These are phyloP conservation scores for Aphanomyces invadans DNA, from an alignment of 352 stramenopile species.

Conservation along the genomic window DNA sequence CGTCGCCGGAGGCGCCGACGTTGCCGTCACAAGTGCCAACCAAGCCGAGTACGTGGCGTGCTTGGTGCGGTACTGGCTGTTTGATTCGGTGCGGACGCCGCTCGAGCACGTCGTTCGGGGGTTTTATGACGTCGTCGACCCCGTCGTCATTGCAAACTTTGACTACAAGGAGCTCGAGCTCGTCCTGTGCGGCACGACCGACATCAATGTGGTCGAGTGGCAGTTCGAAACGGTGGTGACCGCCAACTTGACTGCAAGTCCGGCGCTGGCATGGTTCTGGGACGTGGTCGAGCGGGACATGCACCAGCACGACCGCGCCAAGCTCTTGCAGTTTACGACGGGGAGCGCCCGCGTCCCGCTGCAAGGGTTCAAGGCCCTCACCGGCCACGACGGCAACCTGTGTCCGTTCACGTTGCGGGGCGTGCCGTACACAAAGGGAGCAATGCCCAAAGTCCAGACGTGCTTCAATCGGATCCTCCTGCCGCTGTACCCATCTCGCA, in stretches of 20 bases:
- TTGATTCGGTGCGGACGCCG: conserved; percentile 87
- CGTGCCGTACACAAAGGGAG: conserved; percentile 44
- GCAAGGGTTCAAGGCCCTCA: conserved; percentile 69
- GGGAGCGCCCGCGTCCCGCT: conserved; percentile 75
- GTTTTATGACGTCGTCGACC: conserved; percentile 95
- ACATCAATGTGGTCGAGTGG: conserved; percentile 87
- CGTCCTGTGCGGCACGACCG: conserved; percentile 58
- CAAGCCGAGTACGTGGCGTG: conserved; percentile 90
- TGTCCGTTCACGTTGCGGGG: conserved; percentile 59
- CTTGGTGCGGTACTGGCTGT: conserved; percentile 92
- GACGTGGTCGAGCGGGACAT: conserved; percentile 42
- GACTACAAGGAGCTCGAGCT: conserved; percentile 96
- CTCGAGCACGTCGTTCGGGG: conserved; percentile 77
- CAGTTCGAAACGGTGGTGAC: conserved; percentile 57
- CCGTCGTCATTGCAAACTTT: conserved; percentile 93
- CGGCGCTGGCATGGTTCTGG: conserved; percentile 62
- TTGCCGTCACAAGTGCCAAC: conserved; percentile 91
- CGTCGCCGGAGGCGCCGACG: conserved; percentile 38
- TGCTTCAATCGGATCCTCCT: conserved; percentile 81
- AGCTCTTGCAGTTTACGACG: conserved; percentile 80
- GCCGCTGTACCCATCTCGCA: conserved; percentile 65
- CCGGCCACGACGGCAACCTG: conserved; percentile 73
- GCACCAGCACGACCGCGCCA: conserved; percentile 59
- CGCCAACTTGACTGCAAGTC: conserved; percentile 36
- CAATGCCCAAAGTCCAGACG: conserved; percentile 71